Conservation (phyloP, 1,284 basidiomycete species). For the Cystobasidium pallidum region DNA sequence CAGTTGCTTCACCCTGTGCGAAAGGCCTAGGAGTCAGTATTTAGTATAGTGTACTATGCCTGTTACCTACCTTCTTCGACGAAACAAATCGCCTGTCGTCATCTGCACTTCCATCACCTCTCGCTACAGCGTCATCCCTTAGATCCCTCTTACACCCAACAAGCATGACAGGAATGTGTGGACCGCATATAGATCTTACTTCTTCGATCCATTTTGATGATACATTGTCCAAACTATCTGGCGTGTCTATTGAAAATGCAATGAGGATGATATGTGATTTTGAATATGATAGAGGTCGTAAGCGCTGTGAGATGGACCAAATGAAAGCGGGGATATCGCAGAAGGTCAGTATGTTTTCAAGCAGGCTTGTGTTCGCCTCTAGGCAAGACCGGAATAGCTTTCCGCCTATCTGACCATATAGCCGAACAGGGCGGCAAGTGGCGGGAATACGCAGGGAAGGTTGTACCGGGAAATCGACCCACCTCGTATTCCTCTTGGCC, state of each 20-base stretch:
- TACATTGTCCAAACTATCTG: slow-evolving; percentile 95
- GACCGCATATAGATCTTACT: slow-evolving; percentile 86
- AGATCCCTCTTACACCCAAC: slow-evolving; percentile 57
- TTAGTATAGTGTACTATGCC: neutral
- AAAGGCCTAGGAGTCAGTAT: neutral
- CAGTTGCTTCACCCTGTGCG: slow-evolving; percentile 78
- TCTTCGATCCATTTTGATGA: slow-evolving; percentile 98
- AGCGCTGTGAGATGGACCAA: slow-evolving; percentile 62
- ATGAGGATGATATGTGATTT: slow-evolving; percentile 99
- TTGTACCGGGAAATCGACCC: neutral
- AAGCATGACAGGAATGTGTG: slow-evolving; percentile 61
- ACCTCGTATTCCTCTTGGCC: slow-evolving; percentile 94
- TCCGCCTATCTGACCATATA: neutral
- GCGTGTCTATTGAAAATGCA: slow-evolving; percentile 93
- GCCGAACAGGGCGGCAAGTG: neutral
- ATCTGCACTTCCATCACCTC: slow-evolving; percentile 47
- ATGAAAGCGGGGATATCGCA: slow-evolving; percentile 27
- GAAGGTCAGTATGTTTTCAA: slow-evolving; percentile 5
- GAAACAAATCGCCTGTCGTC: slow-evolving; percentile 48
- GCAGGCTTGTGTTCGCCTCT: neutral
- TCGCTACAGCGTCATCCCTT: slow-evolving; percentile 48
- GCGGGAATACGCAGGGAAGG: neutral
- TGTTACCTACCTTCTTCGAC: slow-evolving; percentile 47
- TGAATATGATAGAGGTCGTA: slow-evolving; percentile 93
- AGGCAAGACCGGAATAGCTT: neutral